Evolutionary conservation across 768 basidiomycete species (phyloP), one percentile per base, ranked within the genome.

Genomic region (Hysterangium stoloniferum): DNA sequence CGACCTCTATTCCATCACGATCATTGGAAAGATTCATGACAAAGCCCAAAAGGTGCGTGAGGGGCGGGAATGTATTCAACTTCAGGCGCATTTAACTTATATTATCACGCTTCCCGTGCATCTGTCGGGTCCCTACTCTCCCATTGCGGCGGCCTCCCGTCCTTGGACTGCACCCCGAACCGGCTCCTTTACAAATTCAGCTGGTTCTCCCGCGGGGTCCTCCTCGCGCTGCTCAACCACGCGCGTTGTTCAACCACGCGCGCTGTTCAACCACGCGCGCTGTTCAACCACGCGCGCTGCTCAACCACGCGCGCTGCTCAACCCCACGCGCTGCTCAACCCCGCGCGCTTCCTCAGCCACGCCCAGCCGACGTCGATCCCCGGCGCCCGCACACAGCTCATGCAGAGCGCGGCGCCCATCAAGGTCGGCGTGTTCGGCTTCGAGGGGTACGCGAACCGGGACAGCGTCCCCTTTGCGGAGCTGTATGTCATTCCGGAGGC

Each of bases 111-210:
- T n/a, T n/a, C n/a, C n/a, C n/a, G n/a, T n/a, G n/a, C n/a, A n/a
- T n/a, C n/a, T n/a, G n/a, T n/a, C n/a, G n/a, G n/a, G n/a, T n/a
- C n/a, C n/a, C n/a, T n/a, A n/a, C n/a, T n/a, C 49, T 93, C 89
- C 0, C 96, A 91, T 77, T 98, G 95, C 57, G 93, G 94, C 62
- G 95, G 95, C 52, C 85, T 97, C 42, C 93, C 94, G 41, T 90
- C 93, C 0, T 88, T 92, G 5, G 84, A 90, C 59, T 85, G 85
- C 62, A 80, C 91, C 4, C 82, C 83, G 61, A 99, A 98, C 72
- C 93, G 95, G 2, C 84, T 98, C 51, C 95, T 95, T 9, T 99
- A 97, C 81, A 97, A 97, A 67, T 97, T 99, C 72, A 96, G 92
- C 32, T 98, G 96, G 96, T 95, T 91, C 6, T 88, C 93, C 6